A percentile compares a stretch with the other conserved stretches of the same genome.
Conservation (phyloP, 2,329 filamentous ascomycete species). For the Cladosporium phlei region DNA sequence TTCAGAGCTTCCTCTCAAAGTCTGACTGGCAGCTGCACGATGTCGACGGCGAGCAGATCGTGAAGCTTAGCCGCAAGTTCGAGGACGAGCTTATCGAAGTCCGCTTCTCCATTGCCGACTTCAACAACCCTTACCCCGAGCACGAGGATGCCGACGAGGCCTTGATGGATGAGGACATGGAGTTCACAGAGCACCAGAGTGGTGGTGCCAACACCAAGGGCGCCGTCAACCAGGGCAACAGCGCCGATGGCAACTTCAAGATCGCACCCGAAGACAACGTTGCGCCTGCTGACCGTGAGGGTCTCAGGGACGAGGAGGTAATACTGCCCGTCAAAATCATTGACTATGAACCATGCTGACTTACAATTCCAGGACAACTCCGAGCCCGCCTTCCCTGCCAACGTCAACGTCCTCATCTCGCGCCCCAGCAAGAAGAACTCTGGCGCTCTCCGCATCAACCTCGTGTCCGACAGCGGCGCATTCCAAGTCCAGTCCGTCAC, state of each 20-base stretch:
- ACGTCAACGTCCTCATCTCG: conserved; percentile 81
- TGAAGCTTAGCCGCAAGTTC: conserved; percentile 75
- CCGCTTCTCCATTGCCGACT: conserved; percentile 78
- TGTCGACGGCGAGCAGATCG: conserved; percentile 77
- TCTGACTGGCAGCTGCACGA: conserved; percentile 76
- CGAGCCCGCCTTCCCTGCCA: conserved; percentile 60
- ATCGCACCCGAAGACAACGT: conserved; percentile 53
- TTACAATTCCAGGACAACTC: conserved; percentile 4
- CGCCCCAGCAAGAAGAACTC: conserved; percentile 66
- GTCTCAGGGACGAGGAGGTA: conserved; percentile 50
- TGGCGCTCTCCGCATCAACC: conserved; percentile 82
- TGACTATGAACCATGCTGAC: conserved; percentile 36
- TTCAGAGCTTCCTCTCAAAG: conserved; percentile 77
- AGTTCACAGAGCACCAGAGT: conserved; percentile 44
- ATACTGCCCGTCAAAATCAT: neutral
- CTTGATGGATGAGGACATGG: conserved; percentile 37
- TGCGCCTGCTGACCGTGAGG: conserved; percentile 54
- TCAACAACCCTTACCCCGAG: conserved; percentile 54
- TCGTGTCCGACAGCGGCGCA: conserved; percentile 76
- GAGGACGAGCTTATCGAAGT: conserved; percentile 84
- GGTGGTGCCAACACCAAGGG: conserved; percentile 55
- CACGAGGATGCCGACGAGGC: conserved; percentile 49
- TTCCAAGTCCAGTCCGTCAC: conserved; percentile 87
- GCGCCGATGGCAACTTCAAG: conserved; percentile 48
- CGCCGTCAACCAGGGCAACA: conserved; percentile 51